These are phyloP conservation scores for Mesostigma viride DNA, from an alignment of 139 green algal genomes.

Conservation along the genomic window DNA sequence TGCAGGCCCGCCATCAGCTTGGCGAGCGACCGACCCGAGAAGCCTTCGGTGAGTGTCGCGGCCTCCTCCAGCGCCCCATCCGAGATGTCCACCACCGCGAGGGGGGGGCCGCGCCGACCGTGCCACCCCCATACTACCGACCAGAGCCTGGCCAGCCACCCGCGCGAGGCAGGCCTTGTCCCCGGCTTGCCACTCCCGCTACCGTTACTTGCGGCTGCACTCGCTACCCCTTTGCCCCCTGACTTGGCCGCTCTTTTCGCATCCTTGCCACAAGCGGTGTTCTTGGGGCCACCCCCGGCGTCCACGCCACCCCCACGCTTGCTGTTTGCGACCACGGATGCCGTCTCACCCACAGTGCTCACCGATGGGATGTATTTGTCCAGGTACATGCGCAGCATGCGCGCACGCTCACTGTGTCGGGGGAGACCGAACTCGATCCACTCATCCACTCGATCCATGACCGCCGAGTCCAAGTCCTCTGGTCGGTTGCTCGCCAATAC, in stretches of 20 bases:
- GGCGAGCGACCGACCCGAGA: conserved; percentile 74
- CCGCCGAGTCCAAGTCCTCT: conserved; percentile 76
- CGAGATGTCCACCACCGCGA: neutral
- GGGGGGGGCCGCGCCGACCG: too few relatives aligned
- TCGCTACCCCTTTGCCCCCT: too few relatives aligned
- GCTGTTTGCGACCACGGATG: too few relatives aligned
- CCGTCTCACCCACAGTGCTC: too few relatives aligned
- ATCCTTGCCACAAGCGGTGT: too few relatives aligned
- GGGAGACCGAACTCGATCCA: conserved; percentile 83
- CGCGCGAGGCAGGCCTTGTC: too few relatives aligned
- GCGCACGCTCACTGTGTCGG: conserved; percentile 41
- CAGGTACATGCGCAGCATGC: conserved; percentile 77
- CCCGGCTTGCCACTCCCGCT: too few relatives aligned
- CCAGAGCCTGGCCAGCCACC: too few relatives aligned
- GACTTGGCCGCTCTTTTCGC: too few relatives aligned
- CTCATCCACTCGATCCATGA: conserved; percentile 92
- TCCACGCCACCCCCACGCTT: neutral
- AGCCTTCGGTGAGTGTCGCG: conserved; percentile 64
- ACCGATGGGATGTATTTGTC: conserved; percentile 50
- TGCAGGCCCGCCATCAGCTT: conserved; percentile 68
- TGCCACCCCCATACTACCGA: too few relatives aligned
- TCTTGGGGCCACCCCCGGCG: too few relatives aligned
- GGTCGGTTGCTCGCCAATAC: conserved; percentile 90
- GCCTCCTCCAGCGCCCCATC: conserved; percentile 33
- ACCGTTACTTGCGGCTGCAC: too few relatives aligned